Percentiles rank a stretch among this genome's conserved stretches.
phyloP scores from a whole-genome alignment of 1,284 basidiomycete species.

The Ganoderma sp. region DNA sequence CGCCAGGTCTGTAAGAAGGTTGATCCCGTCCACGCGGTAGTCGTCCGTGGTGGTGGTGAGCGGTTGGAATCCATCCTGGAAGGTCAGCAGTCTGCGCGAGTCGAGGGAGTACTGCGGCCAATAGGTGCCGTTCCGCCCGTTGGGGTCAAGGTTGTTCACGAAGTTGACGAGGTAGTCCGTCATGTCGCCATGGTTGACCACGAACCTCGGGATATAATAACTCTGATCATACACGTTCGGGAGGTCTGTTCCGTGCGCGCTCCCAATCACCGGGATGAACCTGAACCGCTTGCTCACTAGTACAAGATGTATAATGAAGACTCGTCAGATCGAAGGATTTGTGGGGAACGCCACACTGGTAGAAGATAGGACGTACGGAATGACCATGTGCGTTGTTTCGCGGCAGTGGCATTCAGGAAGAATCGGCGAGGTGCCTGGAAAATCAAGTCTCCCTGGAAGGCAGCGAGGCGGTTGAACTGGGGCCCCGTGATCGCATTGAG shows the following conservation, averaged over 20 bases:
- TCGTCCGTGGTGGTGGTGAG: constrained; percentile 39
- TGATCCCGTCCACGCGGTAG: constrained; percentile 44
- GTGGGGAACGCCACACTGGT: background rate
- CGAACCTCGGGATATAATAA: too few species aligned
- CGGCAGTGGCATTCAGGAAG: constrained; percentile 42
- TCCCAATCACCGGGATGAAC: constrained; percentile 48
- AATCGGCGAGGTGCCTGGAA: constrained; percentile 55
- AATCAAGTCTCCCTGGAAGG: constrained; percentile 53
- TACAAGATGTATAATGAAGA: constrained; percentile 26
- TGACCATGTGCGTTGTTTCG: constrained; percentile 54
- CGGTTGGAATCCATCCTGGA: constrained; percentile 34
- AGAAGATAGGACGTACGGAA: constrained; percentile 45
- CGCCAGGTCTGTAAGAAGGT: constrained; percentile 46
- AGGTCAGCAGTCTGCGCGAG: constrained; percentile 33
- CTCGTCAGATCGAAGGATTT: background rate
- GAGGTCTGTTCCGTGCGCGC: constrained; percentile 38
- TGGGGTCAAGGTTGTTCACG: constrained; percentile 37
- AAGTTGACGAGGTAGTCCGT: constrained; percentile 38
- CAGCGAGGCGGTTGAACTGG: constrained; percentile 59
- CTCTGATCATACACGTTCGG: constrained; percentile 34
- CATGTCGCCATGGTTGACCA: too few species aligned
- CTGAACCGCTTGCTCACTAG: constrained; percentile 56
- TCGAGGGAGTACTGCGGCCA: constrained; percentile 34
- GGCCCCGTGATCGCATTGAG: too few species aligned
- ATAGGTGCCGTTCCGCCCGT: constrained; percentile 28